Percentiles rank a stretch among this genome's conserved stretches.
These are phyloP conservation scores for Ammopiptanthus mongolicus DNA, from an alignment of 306 rosid genomes.

Conservation along the genomic window DNA sequence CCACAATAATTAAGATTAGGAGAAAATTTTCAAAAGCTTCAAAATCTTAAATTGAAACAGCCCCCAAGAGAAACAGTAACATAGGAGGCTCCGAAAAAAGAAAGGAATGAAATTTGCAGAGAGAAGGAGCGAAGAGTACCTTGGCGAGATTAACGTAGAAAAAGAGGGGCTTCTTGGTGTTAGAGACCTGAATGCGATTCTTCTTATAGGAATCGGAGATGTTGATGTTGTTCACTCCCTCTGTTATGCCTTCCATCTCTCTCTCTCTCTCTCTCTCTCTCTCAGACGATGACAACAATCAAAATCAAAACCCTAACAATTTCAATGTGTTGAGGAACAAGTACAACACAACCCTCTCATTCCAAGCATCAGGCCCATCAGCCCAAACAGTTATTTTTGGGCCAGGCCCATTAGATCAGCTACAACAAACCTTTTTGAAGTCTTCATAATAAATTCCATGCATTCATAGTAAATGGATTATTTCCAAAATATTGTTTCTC, in stretches of 20 bases:
- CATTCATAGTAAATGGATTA: too few relatives aligned
- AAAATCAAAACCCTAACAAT: conserved; percentile 38
- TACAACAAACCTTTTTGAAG: too few relatives aligned
- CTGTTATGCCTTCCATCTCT: conserved; percentile 50
- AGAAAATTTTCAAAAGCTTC: neutral
- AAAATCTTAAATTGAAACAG: neutral
- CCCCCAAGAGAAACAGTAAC: too few relatives aligned
- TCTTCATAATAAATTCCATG: too few relatives aligned
- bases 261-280: neutral
- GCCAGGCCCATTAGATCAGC: neutral
- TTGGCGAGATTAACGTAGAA: conserved; percentile 80
- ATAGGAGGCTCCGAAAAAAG: neutral
- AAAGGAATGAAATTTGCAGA: too few relatives aligned
- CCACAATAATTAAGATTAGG: neutral
- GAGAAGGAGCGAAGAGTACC: conserved; percentile 13
- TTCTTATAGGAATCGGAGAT: conserved; percentile 51
- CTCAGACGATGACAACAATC: neutral
- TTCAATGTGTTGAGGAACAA: neutral
- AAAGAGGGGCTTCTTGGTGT: conserved; percentile 70
- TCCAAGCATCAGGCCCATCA: neutral
- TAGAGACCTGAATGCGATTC: conserved; percentile 78
- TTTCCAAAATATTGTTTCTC: too few relatives aligned
- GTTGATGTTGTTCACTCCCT: conserved; percentile 50
- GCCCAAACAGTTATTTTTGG: neutral
- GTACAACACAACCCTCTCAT: neutral